Conservation (phyloP, 164 flowering plant genomes). For the Tetracentron sinense region DNA sequence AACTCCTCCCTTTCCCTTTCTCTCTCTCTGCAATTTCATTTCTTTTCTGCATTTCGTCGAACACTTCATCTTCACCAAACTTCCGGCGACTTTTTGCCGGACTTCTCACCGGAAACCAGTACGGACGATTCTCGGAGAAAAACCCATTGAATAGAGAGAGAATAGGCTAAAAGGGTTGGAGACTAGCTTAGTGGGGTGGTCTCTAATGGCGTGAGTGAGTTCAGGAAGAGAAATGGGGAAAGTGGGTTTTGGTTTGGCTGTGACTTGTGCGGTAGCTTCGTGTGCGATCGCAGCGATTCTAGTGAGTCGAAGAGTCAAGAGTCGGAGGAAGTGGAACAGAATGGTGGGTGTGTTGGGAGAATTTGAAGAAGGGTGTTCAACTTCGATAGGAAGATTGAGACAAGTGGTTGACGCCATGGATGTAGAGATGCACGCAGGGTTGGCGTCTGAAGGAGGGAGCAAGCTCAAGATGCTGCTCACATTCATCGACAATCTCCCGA, state of each 20-base stretch:
- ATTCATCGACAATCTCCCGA: slow-evolving; percentile 63
- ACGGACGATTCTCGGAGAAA: neutral
- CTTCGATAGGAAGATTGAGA: slow-evolving; percentile 49
- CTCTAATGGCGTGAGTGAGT: slow-evolving; percentile 14
- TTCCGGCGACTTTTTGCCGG: neutral
- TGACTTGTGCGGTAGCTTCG: slow-evolving; percentile 57
- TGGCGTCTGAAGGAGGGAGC: too few species aligned
- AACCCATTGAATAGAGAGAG: too few species aligned
- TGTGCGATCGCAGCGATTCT: slow-evolving; percentile 69
- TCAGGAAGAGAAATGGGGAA: slow-evolving; percentile 48
- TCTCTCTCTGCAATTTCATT: slow-evolving; percentile 15
- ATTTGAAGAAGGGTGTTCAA: too few species aligned
- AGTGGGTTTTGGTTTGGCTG: slow-evolving; percentile 56
- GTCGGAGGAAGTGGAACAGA: slow-evolving; percentile 73
- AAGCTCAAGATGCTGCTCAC: slow-evolving; percentile 89
- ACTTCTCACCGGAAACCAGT: neutral
- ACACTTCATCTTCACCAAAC: slow-evolving; percentile 16
- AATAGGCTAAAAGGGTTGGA: too few species aligned
- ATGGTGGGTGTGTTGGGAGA: too few species aligned
- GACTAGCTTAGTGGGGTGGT: too few species aligned
- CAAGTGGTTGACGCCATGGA: slow-evolving; percentile 92
- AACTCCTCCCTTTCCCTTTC: slow-evolving; percentile 14
- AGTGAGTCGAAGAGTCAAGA: slow-evolving; percentile 58
- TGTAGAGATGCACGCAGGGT: slow-evolving; percentile 99
- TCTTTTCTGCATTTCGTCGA: slow-evolving; percentile 27